A percentile compares a stretch with the other conserved stretches of the same genome.
These are phyloP conservation scores for Ampelomyces quisqualis DNA, from an alignment of 2,329 filamentous ascomycete genomes.

Conservation along the genomic window DNA sequence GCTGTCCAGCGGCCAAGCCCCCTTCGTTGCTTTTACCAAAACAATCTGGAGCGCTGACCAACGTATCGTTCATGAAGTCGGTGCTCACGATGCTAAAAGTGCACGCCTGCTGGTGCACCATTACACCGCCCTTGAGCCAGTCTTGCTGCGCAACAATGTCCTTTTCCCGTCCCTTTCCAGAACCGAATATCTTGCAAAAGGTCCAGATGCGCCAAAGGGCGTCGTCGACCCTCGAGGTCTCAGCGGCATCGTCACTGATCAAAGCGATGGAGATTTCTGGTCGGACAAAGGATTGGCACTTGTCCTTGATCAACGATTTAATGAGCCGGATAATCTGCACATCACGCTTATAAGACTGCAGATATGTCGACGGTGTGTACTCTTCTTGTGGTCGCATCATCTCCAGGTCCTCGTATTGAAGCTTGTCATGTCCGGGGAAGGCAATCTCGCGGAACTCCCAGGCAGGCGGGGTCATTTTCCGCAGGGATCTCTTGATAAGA, in stretches of 20 bases:
- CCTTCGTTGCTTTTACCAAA: slow-evolving; percentile 59
- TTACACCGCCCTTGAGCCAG: slow-evolving; percentile 60
- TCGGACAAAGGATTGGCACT: slow-evolving; percentile 57
- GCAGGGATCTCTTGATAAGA: slow-evolving; percentile 54
- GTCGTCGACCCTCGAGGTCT: slow-evolving; percentile 58
- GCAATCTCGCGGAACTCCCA: slow-evolving; percentile 63
- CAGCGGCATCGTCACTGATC: slow-evolving; percentile 48
- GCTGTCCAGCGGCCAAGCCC: slow-evolving; percentile 56
- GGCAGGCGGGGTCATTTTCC: slow-evolving; percentile 57
- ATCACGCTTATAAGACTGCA: slow-evolving; percentile 55
- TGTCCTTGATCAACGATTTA: slow-evolving; percentile 58
- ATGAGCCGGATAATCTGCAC: slow-evolving; percentile 56
- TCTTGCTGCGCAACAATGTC: slow-evolving; percentile 62
- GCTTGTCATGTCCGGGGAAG: slow-evolving; percentile 51
- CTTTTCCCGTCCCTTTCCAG: slow-evolving; percentile 58
- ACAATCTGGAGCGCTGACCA: slow-evolving; percentile 58
- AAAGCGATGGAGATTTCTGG: slow-evolving; percentile 58
- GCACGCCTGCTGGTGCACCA: slow-evolving; percentile 52
- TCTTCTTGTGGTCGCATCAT: slow-evolving; percentile 52
- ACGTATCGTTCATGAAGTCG: slow-evolving; percentile 54
- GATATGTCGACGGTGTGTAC: slow-evolving; percentile 56
- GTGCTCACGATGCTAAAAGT: slow-evolving; percentile 52
- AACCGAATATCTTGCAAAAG: slow-evolving; percentile 65
- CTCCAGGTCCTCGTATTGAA: slow-evolving; percentile 44
- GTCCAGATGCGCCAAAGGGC: slow-evolving; percentile 67